These are phyloP conservation scores for Lactarius akahatsu DNA, from an alignment of 768 basidiomycete species.

Conservation along the genomic window DNA sequence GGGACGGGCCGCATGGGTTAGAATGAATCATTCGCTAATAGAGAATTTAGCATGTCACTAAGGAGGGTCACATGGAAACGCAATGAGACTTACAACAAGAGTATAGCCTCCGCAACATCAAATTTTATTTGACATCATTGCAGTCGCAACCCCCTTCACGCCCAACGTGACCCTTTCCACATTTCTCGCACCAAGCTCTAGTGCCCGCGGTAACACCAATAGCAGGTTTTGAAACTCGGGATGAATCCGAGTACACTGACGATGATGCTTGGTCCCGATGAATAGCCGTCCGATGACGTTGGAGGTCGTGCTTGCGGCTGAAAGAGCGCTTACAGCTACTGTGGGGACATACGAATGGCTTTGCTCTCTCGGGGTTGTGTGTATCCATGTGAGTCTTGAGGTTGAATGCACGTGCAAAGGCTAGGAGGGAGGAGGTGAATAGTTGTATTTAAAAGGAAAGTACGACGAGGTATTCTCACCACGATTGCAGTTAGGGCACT, in stretches of 20 bases:
- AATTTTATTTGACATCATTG: constrained; percentile 58
- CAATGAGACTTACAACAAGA: not conserved
- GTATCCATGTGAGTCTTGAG: constrained; percentile 95
- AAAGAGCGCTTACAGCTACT: constrained; percentile 85
- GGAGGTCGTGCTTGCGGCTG: constrained; percentile 91
- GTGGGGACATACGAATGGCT: constrained; percentile 88
- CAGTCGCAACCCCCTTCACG: constrained; percentile 40
- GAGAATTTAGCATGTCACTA: not conserved
- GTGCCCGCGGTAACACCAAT: constrained; percentile 25
- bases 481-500: constrained; percentile 70
- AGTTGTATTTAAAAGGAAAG: constrained; percentile 7
- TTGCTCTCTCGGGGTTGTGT: constrained; percentile 87
- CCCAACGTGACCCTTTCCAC: constrained; percentile 34
- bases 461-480: constrained; percentile 42
- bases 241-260: constrained; percentile 30
- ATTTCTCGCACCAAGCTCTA: constrained; percentile 30
- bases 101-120: constrained; percentile 11
- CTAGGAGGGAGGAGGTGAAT: constrained; percentile 39
- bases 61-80: not conserved
- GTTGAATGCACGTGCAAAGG: constrained; percentile 92
- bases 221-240: constrained; percentile 18
- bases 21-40: constrained; percentile 5
- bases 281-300: constrained; percentile 84
- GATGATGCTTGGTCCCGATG: constrained; percentile 43
- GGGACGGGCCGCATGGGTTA: constrained; percentile 26